Conservation (phyloP, 2,329 filamentous ascomycete genomes). For the Fusarium nygamai region DNA sequence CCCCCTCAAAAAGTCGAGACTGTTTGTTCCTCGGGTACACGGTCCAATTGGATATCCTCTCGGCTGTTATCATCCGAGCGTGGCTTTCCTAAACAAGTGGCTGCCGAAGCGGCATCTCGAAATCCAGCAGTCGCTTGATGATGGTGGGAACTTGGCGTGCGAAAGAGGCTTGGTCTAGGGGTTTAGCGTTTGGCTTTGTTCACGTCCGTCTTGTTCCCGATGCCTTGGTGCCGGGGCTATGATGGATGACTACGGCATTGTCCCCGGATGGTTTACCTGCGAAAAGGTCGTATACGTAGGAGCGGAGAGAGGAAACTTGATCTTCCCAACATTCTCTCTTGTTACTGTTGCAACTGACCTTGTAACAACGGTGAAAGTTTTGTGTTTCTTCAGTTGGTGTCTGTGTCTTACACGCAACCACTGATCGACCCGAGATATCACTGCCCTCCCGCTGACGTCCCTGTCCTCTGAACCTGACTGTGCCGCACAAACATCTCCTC, state of each 20-base stretch:
- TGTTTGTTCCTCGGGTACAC: background rate
- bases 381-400: background rate
- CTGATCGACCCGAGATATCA: background rate
- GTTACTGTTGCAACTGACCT: background rate
- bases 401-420: background rate
- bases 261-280: background rate
- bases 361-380: background rate
- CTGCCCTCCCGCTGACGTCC: background rate
- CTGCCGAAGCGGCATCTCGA: slow-evolving; percentile 13
- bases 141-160: background rate
- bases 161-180: slow-evolving; percentile 22
- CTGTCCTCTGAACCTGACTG: background rate
- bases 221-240: background rate
- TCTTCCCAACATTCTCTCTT: background rate
- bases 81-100: slow-evolving; percentile 11
- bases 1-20: background rate
- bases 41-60: slow-evolving; percentile 1
- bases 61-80: slow-evolving; percentile 12
- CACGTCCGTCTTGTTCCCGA: slow-evolving; percentile 41
- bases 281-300: background rate
- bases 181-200: slow-evolving; percentile 10
- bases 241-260: background rate
- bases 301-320: background rate
- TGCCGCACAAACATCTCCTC: slow-evolving; percentile 23
- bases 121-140: background rate